Evolutionary conservation across 2,329 filamentous ascomycete genomes (phyloP).

Genomic region (Phialophora verrucosa): DNA sequence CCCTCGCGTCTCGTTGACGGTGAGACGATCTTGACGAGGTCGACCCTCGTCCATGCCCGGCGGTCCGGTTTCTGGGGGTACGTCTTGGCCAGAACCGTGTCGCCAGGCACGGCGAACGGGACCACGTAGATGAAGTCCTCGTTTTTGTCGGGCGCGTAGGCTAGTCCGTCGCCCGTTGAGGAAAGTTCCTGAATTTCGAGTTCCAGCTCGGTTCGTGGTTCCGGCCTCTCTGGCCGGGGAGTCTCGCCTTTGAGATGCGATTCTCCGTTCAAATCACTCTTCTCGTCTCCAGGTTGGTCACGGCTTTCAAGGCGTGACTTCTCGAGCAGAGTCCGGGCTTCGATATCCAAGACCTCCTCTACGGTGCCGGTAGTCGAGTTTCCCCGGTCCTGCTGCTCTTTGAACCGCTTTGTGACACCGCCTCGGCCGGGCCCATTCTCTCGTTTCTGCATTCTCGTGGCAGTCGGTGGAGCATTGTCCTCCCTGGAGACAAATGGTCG

Average conservation of each 20-base stretch:
- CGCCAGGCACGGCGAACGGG: constrained; percentile 86
- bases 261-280: background rate
- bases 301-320: background rate
- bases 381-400: constrained; percentile 1
- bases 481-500: background rate
- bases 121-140: constrained; percentile 68
- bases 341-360: constrained; percentile 29
- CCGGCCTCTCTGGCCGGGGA: background rate
- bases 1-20: constrained; percentile 80
- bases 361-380: constrained; percentile 24
- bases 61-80: constrained; percentile 71
- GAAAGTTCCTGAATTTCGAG: constrained; percentile 82
- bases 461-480: constrained; percentile 27
- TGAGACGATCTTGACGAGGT: constrained; percentile 77
- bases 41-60: constrained; percentile 73
- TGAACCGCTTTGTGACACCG: constrained; percentile 11
- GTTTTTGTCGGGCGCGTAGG: constrained; percentile 62
- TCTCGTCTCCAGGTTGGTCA: background rate
- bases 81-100: constrained; percentile 77
- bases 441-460: constrained; percentile 21
- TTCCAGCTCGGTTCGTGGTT: constrained; percentile 65
- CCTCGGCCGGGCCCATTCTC: background rate
- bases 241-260: constrained; percentile 1
- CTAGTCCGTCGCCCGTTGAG: constrained; percentile 90
- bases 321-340: constrained; percentile 26